Conservation (phyloP, 2,329 filamentous ascomycete species). For the Phialocephala subalpina region DNA sequence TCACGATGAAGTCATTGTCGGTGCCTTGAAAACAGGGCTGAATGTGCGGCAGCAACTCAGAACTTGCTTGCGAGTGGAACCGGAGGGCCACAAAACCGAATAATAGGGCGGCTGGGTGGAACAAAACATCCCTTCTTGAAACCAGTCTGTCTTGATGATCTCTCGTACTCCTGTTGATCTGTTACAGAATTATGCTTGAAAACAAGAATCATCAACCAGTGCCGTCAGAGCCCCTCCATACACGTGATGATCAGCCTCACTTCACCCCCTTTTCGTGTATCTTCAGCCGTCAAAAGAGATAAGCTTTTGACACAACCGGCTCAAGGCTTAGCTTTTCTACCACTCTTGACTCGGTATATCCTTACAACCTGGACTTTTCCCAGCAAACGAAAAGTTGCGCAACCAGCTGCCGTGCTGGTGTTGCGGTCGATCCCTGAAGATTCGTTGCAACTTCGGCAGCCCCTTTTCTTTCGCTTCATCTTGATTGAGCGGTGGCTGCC, state of each 20-base stretch:
- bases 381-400: not conserved
- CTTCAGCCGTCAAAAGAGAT: not conserved
- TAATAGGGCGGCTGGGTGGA: not conserved
- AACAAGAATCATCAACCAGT: not conserved
- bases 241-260: constrained; percentile 1
- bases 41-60: not conserved
- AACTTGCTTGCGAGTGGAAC: not conserved
- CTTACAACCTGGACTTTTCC: not conserved
- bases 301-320: constrained; percentile 6
- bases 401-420: not conserved
- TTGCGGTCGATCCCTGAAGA: not conserved
- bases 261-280: not conserved
- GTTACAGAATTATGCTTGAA: constrained; percentile 3
- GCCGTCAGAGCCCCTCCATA: not conserved
- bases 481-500: not conserved
- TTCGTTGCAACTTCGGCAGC: constrained; percentile 1
- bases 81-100: not conserved
- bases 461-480: constrained; percentile 10
- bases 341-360: not conserved
- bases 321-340: not conserved
- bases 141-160: not conserved
- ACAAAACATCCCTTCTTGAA: constrained; percentile 7
- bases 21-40: not conserved
- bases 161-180: constrained; percentile 4
- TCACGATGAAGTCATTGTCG: not conserved